These are phyloP conservation scores for Paracoccidioides brasiliensis DNA, from an alignment of 2,329 filamentous ascomycete genomes.

Conservation along the genomic window DNA sequence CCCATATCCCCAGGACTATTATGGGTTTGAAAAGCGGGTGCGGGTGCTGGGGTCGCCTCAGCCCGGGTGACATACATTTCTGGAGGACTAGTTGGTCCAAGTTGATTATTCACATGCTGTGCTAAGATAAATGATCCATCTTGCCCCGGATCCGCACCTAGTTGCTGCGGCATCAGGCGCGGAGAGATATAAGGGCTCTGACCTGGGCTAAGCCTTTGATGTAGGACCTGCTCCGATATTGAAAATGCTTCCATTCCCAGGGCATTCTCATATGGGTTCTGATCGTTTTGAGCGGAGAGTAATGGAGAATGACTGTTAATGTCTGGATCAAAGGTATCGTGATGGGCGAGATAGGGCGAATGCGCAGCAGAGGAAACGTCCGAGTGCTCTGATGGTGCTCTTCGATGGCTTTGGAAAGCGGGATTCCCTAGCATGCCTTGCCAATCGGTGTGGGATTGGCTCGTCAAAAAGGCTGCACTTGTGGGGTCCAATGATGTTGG, in stretches of 20 bases:
- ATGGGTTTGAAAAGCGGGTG: conserved; percentile 34
- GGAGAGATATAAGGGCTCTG: conserved; percentile 61
- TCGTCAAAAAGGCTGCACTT: conserved; percentile 44
- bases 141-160: conserved; percentile 48
- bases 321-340: conserved; percentile 66
- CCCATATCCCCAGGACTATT: conserved; percentile 48
- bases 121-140: conserved; percentile 34
- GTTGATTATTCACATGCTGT: conserved; percentile 36
- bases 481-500: conserved; percentile 49
- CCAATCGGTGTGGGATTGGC: conserved; percentile 44
- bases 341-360: conserved; percentile 66
- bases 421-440: conserved; percentile 40
- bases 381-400: conserved; percentile 80
- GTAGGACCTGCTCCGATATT: conserved; percentile 51
- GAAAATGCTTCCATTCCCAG: conserved; percentile 68
- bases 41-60: conserved; percentile 35
- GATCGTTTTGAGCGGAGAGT: conserved; percentile 58
- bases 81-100: conserved; percentile 31
- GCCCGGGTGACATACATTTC: conserved; percentile 39
- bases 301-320: conserved; percentile 66
- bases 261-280: conserved; percentile 61
- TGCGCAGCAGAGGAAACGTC: conserved; percentile 76
- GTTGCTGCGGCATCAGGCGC: conserved; percentile 51
- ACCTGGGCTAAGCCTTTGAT: conserved; percentile 45
- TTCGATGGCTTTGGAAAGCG: conserved; percentile 66